Percentiles rank a stretch among this genome's conserved stretches.
Evolutionary conservation across 768 basidiomycete genomes (phyloP).

Genomic region (Leccinum uliginosum): DNA sequence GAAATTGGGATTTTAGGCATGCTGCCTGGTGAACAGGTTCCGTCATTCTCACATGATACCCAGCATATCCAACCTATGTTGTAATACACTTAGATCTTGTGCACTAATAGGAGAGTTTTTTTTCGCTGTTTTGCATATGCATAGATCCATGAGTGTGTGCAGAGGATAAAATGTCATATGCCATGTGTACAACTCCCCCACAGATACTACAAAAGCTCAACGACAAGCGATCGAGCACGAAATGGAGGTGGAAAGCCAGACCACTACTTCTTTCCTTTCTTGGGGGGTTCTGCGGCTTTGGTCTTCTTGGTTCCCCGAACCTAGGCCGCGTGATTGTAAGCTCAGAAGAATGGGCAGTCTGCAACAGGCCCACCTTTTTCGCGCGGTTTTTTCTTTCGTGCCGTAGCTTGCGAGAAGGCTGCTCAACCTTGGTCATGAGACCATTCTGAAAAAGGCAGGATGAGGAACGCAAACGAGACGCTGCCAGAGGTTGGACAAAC

Average conservation of each 20-base stretch:
- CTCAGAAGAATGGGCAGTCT: background rate
- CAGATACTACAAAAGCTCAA: slow-evolving; percentile 34
- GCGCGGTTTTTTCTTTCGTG: slow-evolving; percentile 99
- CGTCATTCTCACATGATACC: slow-evolving; percentile 28
- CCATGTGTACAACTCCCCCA: slow-evolving; percentile 39
- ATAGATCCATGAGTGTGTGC: slow-evolving; percentile 23
- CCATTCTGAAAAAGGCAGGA: slow-evolving; percentile 47
- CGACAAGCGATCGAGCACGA: slow-evolving; percentile 20
- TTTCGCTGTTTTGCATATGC: slow-evolving; percentile 20
- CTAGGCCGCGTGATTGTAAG: slow-evolving; percentile 38
- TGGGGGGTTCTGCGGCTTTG: slow-evolving; percentile 88
- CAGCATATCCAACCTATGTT: slow-evolving; percentile 28
- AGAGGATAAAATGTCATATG: slow-evolving; percentile 33
- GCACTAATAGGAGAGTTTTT: slow-evolving; percentile 20
- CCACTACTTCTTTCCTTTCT: slow-evolving; percentile 91
- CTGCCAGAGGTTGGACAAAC: slow-evolving; percentile 45
- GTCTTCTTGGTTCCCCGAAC: slow-evolving; percentile 92
- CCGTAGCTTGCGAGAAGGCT: slow-evolving; percentile 93
- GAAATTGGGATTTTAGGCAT: slow-evolving; percentile 73
- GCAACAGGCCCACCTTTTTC: slow-evolving; percentile 75
- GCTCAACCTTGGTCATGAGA: slow-evolving; percentile 72
- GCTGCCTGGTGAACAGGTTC: slow-evolving; percentile 9
- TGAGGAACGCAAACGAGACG: slow-evolving; percentile 1
- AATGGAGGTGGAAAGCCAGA: slow-evolving; percentile 17
- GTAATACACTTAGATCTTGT: slow-evolving; percentile 30